These are phyloP conservation scores for Fragilaria crotonensis DNA, from an alignment of 108 stramenopile species.

Conservation along the genomic window DNA sequence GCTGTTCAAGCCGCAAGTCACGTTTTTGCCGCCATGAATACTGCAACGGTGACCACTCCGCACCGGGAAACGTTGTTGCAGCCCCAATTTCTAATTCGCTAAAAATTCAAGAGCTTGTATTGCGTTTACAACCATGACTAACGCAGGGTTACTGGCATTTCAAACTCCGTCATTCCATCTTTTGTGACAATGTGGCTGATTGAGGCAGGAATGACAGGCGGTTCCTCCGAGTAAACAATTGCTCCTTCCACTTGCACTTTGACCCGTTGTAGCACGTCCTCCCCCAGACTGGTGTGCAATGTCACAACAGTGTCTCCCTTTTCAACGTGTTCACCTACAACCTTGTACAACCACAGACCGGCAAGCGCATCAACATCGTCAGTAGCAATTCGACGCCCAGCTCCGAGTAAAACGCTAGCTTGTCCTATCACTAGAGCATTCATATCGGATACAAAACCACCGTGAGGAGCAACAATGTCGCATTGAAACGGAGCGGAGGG, in stretches of 20 bases:
- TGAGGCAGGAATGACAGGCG: background rate
- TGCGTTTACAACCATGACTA: too few species aligned
- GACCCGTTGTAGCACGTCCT: constrained; percentile 5
- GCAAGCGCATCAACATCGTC: constrained; percentile 52
- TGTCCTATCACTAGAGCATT: constrained; percentile 51
- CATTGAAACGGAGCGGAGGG: constrained; percentile 19
- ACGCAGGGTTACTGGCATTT: too few species aligned
- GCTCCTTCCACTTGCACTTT: background rate
- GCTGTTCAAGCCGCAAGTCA: constrained; percentile 1
- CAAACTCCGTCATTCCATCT: constrained; percentile 22
- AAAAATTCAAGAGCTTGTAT: too few species aligned
- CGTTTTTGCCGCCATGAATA: background rate
- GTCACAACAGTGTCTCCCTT: constrained; percentile 43
- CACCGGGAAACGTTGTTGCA: background rate
- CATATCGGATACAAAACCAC: constrained; percentile 41
- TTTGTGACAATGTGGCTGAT: constrained; percentile 27
- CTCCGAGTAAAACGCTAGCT: constrained; percentile 49
- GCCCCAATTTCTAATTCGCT: background rate
- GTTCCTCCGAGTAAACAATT: background rate
- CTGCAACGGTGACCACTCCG: background rate
- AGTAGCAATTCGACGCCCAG: constrained; percentile 54
- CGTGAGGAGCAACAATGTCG: constrained; percentile 16
- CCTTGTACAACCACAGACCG: constrained; percentile 48
- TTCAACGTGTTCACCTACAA: constrained; percentile 42
- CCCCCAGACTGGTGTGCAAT: constrained; percentile 20